Evolutionary conservation across 768 basidiomycete genomes (phyloP).

Genomic region (Podaxis carcinomalis): DNA sequence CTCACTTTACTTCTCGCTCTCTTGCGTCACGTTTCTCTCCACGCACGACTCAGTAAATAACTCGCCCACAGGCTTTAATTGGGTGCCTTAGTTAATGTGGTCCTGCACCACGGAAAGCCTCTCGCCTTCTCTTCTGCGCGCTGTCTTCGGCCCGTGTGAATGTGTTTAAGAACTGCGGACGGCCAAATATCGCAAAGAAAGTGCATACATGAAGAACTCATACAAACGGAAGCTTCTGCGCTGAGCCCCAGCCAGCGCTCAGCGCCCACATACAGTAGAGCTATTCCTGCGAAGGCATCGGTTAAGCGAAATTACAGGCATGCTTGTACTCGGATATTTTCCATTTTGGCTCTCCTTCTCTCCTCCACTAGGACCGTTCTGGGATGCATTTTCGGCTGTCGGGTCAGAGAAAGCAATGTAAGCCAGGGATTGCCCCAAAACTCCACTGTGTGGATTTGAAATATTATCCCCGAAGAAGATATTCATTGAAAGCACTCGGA

Average conservation of each 20-base stretch:
- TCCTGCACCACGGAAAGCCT: background rate
- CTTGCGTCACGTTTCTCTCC: background rate
- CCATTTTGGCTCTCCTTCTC: background rate
- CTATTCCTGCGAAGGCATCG: constrained; percentile 1
- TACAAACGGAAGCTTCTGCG: background rate
- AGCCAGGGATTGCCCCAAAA: background rate
- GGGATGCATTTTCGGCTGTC: too few relatives aligned
- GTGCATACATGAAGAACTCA: background rate
- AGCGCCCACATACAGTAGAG: background rate
- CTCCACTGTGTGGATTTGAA: background rate
- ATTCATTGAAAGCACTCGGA: too few relatives aligned
- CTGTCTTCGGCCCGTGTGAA: background rate
- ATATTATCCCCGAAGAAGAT: too few relatives aligned
- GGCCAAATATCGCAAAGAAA: background rate
- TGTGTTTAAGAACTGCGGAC: background rate
- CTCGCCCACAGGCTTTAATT: background rate
- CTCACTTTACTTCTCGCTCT: background rate
- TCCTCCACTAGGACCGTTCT: background rate
- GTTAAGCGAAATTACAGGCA: background rate
- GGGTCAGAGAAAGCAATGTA: too few relatives aligned
- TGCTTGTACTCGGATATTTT: background rate
- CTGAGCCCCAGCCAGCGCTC: background rate
- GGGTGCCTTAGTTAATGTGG: background rate
- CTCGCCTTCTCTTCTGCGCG: background rate
- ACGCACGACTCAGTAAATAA: background rate